These are phyloP conservation scores for Eutypella sp. DNA, from an alignment of 2,329 filamentous ascomycete genomes.

Conservation along the genomic window DNA sequence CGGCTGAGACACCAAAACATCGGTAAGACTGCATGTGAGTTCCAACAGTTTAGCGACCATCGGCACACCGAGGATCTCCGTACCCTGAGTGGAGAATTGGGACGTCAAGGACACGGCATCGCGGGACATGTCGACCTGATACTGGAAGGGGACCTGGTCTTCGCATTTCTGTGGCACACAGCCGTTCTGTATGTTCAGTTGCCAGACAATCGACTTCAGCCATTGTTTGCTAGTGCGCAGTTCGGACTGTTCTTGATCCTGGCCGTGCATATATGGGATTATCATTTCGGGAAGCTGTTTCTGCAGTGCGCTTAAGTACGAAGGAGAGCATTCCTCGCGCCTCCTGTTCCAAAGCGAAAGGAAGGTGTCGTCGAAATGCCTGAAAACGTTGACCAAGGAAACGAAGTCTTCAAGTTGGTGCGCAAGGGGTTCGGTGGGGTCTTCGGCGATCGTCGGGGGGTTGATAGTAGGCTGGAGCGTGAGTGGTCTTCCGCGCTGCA, in stretches of 20 bases:
- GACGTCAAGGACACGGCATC: conserved; percentile 64
- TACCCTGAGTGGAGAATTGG: conserved; percentile 65
- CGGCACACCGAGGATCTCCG: conserved; percentile 70
- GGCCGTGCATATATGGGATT: conserved; percentile 44
- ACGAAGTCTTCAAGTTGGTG: conserved; percentile 53
- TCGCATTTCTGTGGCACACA: conserved; percentile 41
- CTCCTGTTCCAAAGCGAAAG: conserved; percentile 64
- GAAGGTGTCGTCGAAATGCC: conserved; percentile 61
- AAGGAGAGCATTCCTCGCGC: conserved; percentile 48
- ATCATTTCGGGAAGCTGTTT: conserved; percentile 56
- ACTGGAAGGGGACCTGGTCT: conserved; percentile 58
- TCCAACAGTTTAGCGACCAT: conserved; percentile 80
- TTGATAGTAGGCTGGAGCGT: conserved; percentile 66
- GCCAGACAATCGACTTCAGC: conserved; percentile 61
- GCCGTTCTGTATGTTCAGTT: conserved; percentile 52
- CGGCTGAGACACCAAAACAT: conserved; percentile 64
- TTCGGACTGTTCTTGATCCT: conserved; percentile 51
- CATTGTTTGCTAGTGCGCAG: conserved; percentile 57
- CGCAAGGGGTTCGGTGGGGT: conserved; percentile 50
- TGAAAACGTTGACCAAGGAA: conserved; percentile 58
- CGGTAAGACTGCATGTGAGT: conserved; percentile 66
- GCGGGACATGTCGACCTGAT: conserved; percentile 56
- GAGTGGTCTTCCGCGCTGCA: conserved; percentile 65
- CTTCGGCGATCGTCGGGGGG: conserved; percentile 57
- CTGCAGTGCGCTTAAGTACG: conserved; percentile 54